Conservation (phyloP, 371 early-diverging fungal genomes). For the Mortierella sp. region DNA sequence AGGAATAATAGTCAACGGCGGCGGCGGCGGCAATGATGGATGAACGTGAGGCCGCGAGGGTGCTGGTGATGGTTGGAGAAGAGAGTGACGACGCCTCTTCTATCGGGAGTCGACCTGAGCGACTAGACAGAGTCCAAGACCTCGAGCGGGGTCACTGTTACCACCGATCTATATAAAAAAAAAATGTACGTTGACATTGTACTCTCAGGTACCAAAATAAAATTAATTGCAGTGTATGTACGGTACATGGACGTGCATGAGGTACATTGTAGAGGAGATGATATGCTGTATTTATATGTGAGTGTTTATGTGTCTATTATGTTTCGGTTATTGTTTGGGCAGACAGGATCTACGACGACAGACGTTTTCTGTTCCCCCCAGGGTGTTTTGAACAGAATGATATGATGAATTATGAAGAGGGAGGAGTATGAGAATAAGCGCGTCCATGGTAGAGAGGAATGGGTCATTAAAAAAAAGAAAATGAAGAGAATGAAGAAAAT, state of each 20-base stretch:
- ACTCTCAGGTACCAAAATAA: background rate
- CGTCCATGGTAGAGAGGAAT: background rate
- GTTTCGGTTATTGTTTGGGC: background rate
- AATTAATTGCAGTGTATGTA: background rate
- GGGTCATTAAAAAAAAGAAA: background rate
- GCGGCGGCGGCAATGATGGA: background rate
- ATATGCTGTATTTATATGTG: background rate
- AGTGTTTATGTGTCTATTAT: conserved; percentile 1
- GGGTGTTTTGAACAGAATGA: background rate
- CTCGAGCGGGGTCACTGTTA: background rate
- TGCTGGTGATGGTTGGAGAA: background rate
- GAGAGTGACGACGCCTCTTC: background rate
- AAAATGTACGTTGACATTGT: background rate
- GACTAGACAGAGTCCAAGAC: background rate
- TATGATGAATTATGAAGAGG: background rate
- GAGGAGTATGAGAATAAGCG: background rate
- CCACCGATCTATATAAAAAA: background rate
- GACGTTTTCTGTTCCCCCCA: background rate
- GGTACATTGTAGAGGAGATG: no score
- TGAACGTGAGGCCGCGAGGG: background rate
- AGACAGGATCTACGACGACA: background rate
- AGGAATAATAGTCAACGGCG: background rate
- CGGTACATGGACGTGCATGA: background rate
- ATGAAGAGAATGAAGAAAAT: background rate
- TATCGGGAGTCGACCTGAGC: background rate